A percentile compares a stretch with the other conserved stretches of the same genome.
These are phyloP conservation scores for Fusarium napiforme DNA, from an alignment of 2,329 filamentous ascomycete species.

Conservation along the genomic window DNA sequence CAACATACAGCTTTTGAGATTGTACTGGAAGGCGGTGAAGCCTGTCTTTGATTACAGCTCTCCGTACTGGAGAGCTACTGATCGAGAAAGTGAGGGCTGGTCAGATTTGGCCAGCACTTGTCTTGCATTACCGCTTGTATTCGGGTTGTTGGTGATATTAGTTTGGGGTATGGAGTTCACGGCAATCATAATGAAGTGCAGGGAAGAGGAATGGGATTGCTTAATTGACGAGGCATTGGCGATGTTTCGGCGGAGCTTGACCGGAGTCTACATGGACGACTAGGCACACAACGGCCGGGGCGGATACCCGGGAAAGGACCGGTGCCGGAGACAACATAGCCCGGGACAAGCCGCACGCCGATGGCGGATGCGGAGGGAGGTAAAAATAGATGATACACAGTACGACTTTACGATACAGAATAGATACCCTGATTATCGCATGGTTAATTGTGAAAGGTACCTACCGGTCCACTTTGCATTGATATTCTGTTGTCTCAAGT, in stretches of 20 bases:
- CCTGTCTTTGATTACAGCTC: slow-evolving; percentile 55
- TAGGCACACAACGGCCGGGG: slow-evolving; percentile 29
- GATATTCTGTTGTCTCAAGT: background rate
- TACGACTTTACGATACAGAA: slow-evolving; percentile 1
- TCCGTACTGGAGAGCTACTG: slow-evolving; percentile 47
- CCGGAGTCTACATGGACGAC: slow-evolving; percentile 23
- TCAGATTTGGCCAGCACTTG: slow-evolving; percentile 41
- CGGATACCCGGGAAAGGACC: slow-evolving; percentile 37
- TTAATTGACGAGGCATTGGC: slow-evolving; percentile 25
- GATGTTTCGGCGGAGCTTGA: slow-evolving; percentile 31
- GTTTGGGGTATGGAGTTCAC: slow-evolving; percentile 45
- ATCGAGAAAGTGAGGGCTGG: slow-evolving; percentile 38
- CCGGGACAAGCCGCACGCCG: slow-evolving; percentile 25
- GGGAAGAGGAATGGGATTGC: slow-evolving; percentile 27
- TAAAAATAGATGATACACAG: slow-evolving; percentile 15
- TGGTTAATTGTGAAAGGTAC: background rate
- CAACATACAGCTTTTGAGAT: slow-evolving; percentile 27
- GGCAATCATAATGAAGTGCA: slow-evolving; percentile 30
- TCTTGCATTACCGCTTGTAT: slow-evolving; percentile 44
- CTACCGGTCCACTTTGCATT: background rate
- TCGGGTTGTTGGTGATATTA: slow-evolving; percentile 39
- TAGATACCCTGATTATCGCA: background rate
- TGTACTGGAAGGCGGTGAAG: slow-evolving; percentile 52
- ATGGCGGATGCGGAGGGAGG: slow-evolving; percentile 36
- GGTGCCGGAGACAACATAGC: slow-evolving; percentile 35